A percentile compares a stretch with the other conserved stretches of the same genome.
Conservation (phyloP, 192 early-diverging fungal species). For the Backusella morwellensis region DNA sequence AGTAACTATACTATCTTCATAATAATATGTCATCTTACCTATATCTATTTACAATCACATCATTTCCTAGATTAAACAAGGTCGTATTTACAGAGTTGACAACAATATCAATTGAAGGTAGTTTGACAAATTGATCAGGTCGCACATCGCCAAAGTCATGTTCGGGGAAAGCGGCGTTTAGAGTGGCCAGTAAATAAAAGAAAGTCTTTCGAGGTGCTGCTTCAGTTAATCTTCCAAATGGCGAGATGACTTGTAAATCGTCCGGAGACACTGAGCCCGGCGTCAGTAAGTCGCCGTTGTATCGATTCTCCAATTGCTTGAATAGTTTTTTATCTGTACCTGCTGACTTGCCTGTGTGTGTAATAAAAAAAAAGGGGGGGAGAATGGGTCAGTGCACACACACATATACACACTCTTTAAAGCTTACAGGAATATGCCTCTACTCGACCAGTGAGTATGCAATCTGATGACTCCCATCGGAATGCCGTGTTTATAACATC, state of each 20-base stretch:
- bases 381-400: background rate
- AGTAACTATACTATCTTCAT: no score
- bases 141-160: slow-evolving; percentile 94
- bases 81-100: slow-evolving; percentile 86
- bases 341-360: slow-evolving; percentile 81
- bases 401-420: background rate
- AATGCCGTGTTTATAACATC: slow-evolving; percentile 85
- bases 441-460: slow-evolving; percentile 75
- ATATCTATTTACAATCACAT: slow-evolving; percentile 50
- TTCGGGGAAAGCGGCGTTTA: slow-evolving; percentile 96
- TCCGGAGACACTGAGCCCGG: slow-evolving; percentile 66
- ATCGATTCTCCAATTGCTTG: slow-evolving; percentile 83
- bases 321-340: slow-evolving; percentile 91
- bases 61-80: slow-evolving; percentile 78
- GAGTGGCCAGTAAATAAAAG: slow-evolving; percentile 92
- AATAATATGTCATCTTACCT: slow-evolving; percentile 13
- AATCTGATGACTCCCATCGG: slow-evolving; percentile 83
- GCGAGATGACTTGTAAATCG: slow-evolving; percentile 67
- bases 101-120: slow-evolving; percentile 68
- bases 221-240: slow-evolving; percentile 89
- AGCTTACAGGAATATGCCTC: slow-evolving; percentile 94
- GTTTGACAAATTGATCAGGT: slow-evolving; percentile 74
- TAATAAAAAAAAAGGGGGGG: background rate
- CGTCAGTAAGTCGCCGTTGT: slow-evolving; percentile 62
- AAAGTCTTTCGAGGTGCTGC: slow-evolving; percentile 82